phyloP scores from a whole-genome alignment of 2,329 filamentous ascomycete species.

The Talaromyces sp. region DNA sequence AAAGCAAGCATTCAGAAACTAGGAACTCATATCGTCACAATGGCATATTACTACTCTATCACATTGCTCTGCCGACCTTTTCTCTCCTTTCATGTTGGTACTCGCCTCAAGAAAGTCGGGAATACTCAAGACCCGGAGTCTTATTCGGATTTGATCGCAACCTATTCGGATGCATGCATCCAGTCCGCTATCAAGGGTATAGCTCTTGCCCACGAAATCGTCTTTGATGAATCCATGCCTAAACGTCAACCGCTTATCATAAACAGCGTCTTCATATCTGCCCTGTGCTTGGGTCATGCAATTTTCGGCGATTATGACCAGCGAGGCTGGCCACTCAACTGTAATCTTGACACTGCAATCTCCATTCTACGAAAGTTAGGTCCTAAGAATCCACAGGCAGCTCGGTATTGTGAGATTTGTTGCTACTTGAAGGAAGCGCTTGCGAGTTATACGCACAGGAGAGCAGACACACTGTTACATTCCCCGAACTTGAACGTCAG shows the following conservation, averaged over 20 bases:
- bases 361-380: neutral
- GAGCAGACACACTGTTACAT: neutral
- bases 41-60: conserved; percentile 56
- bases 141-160: neutral
- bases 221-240: neutral
- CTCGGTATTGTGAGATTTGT: neutral
- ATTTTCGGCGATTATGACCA: neutral
- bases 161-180: conserved; percentile 42
- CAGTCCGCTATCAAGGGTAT: conserved; percentile 44
- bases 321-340: neutral
- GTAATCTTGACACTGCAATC: neutral
- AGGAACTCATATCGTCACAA: conserved; percentile 45
- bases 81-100: conserved; percentile 52
- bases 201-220: conserved; percentile 37
- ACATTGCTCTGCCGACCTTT: conserved; percentile 56
- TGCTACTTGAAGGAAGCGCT: neutral
- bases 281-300: neutral
- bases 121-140: neutral
- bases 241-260: conserved; percentile 6
- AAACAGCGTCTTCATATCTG: conserved; percentile 10
- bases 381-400: neutral
- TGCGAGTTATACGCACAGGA: neutral
- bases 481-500: neutral
- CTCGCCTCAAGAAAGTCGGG: neutral
- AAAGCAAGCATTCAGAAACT: conserved; percentile 32